Conservation (phyloP, 441 rosid species). For the Croton setiger region DNA sequence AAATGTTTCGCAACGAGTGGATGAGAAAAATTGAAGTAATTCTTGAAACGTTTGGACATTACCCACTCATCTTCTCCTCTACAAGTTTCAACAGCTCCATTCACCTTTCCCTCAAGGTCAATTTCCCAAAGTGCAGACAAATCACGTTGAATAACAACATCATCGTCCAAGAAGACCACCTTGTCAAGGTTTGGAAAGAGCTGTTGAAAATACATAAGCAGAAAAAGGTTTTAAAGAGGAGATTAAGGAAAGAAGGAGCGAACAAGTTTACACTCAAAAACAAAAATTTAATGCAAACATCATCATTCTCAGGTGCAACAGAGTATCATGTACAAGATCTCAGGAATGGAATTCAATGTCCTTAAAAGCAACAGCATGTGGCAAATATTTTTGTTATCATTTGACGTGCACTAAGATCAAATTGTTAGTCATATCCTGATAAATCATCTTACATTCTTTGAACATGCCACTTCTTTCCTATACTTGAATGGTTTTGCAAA, state of each 20-base stretch:
- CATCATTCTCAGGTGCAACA: not conserved
- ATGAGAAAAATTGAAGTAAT: conserved; percentile 98
- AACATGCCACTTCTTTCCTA: not conserved
- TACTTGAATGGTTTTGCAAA: not conserved
- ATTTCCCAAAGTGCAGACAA: conserved; percentile 90
- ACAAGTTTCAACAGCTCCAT: conserved; percentile 99
- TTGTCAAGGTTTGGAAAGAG: conserved; percentile 93
- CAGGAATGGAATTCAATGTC: conserved; percentile 1
- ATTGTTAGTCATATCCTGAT: not conserved
- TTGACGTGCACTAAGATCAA: not conserved
- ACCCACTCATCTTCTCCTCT: conserved; percentile 96
- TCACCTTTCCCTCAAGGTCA: conserved; percentile 87
- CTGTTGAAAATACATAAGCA: conserved; percentile 44
- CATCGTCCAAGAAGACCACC: conserved; percentile 97
- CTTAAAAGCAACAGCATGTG: not conserved
- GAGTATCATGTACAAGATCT: conserved; percentile 3
- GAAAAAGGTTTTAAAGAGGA: conserved; percentile 4
- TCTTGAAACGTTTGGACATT: conserved; percentile 90
- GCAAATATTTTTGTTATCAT: not conserved
- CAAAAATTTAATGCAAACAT: conserved; percentile 1
- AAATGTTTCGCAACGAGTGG: conserved; percentile 76
- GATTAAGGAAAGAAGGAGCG: conserved; percentile 4
- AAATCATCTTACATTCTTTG: not conserved
- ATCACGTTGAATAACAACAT: conserved; percentile 89
- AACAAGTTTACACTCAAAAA: not conserved